Conservation (phyloP, 2,329 filamentous ascomycete species). For the Thermothelomyces thermophilus region DNA sequence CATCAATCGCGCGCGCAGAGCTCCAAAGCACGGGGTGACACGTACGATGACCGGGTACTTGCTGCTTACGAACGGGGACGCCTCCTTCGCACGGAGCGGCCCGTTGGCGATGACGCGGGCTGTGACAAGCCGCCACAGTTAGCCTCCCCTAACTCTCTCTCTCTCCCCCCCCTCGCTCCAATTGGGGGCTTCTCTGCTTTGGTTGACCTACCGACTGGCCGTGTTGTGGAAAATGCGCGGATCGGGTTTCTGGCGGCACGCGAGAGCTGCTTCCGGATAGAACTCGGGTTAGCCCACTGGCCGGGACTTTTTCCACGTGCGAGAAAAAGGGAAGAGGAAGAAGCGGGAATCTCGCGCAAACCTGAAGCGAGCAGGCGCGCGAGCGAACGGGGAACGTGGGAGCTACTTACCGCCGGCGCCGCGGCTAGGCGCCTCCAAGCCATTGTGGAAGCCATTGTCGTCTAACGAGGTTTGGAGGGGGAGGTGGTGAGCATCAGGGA, state of each 20-base stretch:
- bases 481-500: conserved; percentile 24
- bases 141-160: too few species aligned
- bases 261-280: conserved; percentile 46
- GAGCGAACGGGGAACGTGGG: conserved; percentile 5
- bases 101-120: conserved; percentile 81
- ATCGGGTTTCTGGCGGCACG: conserved; percentile 53
- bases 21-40: too few species aligned
- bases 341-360: background rate
- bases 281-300: conserved; percentile 23
- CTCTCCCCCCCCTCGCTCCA: too few species aligned
- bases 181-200: background rate
- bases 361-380: background rate
- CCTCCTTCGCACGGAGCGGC: conserved; percentile 87
- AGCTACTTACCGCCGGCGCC: conserved; percentile 47
- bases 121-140: conserved; percentile 29
- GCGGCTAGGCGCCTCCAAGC: conserved; percentile 55
- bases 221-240: conserved; percentile 81
- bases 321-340: background rate
- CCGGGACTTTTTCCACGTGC: conserved; percentile 5
- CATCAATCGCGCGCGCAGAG: conserved; percentile 8
- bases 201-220: conserved; percentile 60
- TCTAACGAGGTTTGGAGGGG: conserved; percentile 25
- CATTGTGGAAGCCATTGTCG: conserved; percentile 55
- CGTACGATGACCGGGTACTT: conserved; percentile 93
- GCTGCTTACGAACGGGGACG: conserved; percentile 73